Evolutionary conservation across 768 basidiomycete genomes (phyloP), one percentile per base, ranked within the genome.

Genomic region (Agaricus bisporus): DNA sequence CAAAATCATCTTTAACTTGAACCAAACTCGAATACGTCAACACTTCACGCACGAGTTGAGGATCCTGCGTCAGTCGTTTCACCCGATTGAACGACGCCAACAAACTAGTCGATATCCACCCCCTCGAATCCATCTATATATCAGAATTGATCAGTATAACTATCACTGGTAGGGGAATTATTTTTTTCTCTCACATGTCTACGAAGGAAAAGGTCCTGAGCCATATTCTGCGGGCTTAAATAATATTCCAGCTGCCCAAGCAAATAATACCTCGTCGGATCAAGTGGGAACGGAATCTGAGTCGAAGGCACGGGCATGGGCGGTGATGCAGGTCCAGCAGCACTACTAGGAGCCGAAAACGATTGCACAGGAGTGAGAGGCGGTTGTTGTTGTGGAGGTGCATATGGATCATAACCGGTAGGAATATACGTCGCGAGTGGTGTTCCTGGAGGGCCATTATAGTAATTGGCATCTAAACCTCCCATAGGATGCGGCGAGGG

Each of bases 221-320:
- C 87, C 71, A 98, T 76, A 64, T 95, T 97, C 65, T 97, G 85
- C 52, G 86, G 75, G 60, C 91, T 91, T 60, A 98, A 75, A 71
- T 95, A 98, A 67, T 92, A 97, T 69, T 95, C 95, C 48, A 95
- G 70, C 67, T 95, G 88, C 1, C 82, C 85, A 41, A 95, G 77
- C 25, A 95, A 72, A 64, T 79, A 83, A 61, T 77, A 86, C 46
- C 83, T 68, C 47, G 78, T 82, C 20, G 80, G 68, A 62, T 94
- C 91, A 11, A 89, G 64, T 1, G 82, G 76, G 70, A 80, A 84
- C 4, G 75, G 60, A 12, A 82, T 48, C 14, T 64, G 63, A 1
- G 79, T 69, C 42, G 74, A 51, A 4, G 83, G 79, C 17, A 73
- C 65, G 2, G 81, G 80, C 15, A 82, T 63, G 35, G 67, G 73